Evolutionary conservation across 1,284 basidiomycete genomes (phyloP).

Genomic region (Pisolithus thermaeus): DNA sequence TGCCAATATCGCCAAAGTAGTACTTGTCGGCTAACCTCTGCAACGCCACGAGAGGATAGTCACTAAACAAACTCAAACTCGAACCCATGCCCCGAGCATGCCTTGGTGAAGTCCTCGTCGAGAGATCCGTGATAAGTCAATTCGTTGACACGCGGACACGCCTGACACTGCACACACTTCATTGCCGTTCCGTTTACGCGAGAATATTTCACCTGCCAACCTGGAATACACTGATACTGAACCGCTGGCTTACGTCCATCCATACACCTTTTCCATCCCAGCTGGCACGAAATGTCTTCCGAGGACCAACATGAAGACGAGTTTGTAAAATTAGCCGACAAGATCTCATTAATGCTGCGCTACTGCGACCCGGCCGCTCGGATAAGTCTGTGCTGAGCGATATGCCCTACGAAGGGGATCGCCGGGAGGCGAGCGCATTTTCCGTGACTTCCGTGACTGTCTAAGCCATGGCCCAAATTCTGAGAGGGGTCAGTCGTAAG

Average conservation of each 20-base stretch:
- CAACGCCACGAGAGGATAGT: no score
- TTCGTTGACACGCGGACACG: not conserved
- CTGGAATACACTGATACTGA: constrained; percentile 1
- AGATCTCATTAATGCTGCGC: constrained; percentile 93
- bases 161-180: constrained; percentile 15
- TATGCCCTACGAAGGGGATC: constrained; percentile 78
- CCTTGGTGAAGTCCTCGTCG: constrained; percentile 73
- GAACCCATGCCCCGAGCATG: constrained; percentile 39
- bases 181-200: constrained; percentile 38
- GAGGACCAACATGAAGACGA: constrained; percentile 31
- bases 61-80: no score
- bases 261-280: constrained; percentile 11
- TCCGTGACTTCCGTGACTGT: constrained; percentile 1
- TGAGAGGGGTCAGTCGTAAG: constrained; percentile 75
- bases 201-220: constrained; percentile 13
- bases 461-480: constrained; percentile 50
- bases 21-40: no score
- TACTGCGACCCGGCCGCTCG: constrained; percentile 91
- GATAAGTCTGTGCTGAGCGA: constrained; percentile 94
- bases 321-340: constrained; percentile 64
- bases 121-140: constrained; percentile 69
- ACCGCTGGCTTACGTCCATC: constrained; percentile 43
- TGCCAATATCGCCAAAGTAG: no score
- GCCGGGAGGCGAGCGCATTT: constrained; percentile 59
- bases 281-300: constrained; percentile 22